Base-by-base conservation (phyloP, 768 basidiomycete genomes). In the Tubosaeta brunneosetosa region DNA sequence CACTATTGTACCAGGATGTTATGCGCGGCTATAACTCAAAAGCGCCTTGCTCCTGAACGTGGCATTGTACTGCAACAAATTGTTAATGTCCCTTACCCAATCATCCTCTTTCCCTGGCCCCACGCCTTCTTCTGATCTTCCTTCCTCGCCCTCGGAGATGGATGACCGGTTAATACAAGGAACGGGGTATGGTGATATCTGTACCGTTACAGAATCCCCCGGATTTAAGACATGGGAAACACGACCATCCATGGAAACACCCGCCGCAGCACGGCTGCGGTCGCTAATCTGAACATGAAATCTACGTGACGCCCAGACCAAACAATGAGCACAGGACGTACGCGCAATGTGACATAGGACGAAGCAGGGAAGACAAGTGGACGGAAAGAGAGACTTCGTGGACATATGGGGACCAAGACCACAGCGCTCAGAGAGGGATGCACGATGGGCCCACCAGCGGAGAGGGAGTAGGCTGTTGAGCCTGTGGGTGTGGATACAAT, bases 31-130 rank as follows among this genome's bases (percentile, higher is more conserved):
- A 61, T 91, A 86, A 59, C 85, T 73, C 56, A 90, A 68, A 54
- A 91, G 72, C n/a, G 88, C 89, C 69, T 92, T 92, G 74, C 89
- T 91, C 66, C 90, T 75, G 70, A 97, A 97, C 0, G 93, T 92
- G 27, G 91, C 91, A 59, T 97, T 97, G 73, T 95, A 97, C 70
- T 94, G 92, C 51, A 97, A 72, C 53, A 97, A 71, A 59, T 92
- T 93, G 68, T 95, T 95, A 70, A 97, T 97, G 64, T 97, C 94
- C 50, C 90, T 78, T n/a, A 94, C 92, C 94, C 94, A 97, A 61
- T 93, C 92, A 64, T 92, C 90, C 61, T 91, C 89, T 63, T 87
- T 89, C 11, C 89, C 86, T 26, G 84, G 87, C 9, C 80, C 80
- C 25, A 82, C 88, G 26, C 87, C 87, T 68, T 87, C 85, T 45